Conservation (phyloP, 345 rosid genomes). For the Psidium guajava region DNA sequence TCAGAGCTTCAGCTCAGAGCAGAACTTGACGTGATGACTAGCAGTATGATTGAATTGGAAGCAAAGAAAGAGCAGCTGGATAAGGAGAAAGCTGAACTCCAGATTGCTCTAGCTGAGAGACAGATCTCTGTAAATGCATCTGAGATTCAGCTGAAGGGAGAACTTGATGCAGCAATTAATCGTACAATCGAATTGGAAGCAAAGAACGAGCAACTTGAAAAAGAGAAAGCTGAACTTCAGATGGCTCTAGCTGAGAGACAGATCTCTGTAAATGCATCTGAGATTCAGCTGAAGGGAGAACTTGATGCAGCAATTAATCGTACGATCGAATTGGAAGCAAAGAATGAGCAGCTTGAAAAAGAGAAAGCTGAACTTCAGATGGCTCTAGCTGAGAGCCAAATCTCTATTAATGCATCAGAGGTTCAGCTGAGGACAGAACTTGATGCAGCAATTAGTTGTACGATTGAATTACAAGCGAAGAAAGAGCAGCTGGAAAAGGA, state of each 20-base stretch:
- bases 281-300: not conserved
- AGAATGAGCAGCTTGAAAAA: not conserved
- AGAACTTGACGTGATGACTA: not conserved
- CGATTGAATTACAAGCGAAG: not conserved
- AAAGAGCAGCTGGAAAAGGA: not conserved
- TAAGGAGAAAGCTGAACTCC: conserved; percentile 21
- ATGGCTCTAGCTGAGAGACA: conserved; percentile 31
- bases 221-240: conserved; percentile 25
- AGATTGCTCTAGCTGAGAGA: conserved; percentile 34
- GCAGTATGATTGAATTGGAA: not conserved
- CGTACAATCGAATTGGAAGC: not conserved
- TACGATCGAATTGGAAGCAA: not conserved
- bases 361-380: not conserved
- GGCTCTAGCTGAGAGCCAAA: not conserved
- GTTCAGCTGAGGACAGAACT: not conserved
- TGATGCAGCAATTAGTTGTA: not conserved
- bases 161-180: not conserved
- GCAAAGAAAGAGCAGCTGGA: not conserved
- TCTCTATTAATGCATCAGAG: conserved; percentile 4
- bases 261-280: conserved; percentile 5
- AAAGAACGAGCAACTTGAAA: not conserved
- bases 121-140: conserved; percentile 7
- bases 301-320: not conserved
- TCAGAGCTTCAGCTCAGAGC: not conserved
- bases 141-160: not conserved